Evolutionary conservation across 345 rosid species (phyloP).

Genomic region (Gossypium sturtianum): DNA sequence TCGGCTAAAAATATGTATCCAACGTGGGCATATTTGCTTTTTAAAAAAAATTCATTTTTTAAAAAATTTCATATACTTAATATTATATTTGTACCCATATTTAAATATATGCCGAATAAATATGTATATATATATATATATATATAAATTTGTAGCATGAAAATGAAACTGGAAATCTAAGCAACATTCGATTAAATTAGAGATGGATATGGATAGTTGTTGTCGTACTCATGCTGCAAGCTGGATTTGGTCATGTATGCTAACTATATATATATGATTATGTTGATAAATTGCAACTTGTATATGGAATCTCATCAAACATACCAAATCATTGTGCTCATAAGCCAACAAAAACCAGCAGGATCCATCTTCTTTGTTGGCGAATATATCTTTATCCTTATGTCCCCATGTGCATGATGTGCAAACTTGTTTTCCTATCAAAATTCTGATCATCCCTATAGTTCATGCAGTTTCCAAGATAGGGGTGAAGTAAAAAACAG

Average conservation of each 20-base stretch:
- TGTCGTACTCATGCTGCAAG: neutral
- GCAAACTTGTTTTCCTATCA: conserved; percentile 8
- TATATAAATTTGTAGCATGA: too few species aligned
- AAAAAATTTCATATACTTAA: too few species aligned
- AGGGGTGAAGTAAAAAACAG: neutral
- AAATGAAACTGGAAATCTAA: too few species aligned
- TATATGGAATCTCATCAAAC: neutral
- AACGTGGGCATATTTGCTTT: too few species aligned
- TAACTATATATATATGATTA: neutral
- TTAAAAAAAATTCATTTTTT: too few species aligned
- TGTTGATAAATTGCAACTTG: conserved; percentile 13
- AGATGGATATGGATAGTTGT: neutral
- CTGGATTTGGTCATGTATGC: conserved; percentile 13
- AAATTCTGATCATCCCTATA: conserved; percentile 11
- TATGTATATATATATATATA: too few species aligned
- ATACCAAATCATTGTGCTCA: conserved; percentile 9
- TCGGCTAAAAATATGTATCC: too few species aligned
- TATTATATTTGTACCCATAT: too few species aligned
- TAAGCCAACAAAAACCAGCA: conserved; percentile 14
- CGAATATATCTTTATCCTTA: conserved; percentile 11
- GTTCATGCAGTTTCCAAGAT: conserved; percentile 10
- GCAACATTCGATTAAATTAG: too few species aligned
- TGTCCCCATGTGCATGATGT: neutral
- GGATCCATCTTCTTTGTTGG: neutral
- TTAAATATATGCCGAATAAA: too few species aligned